phyloP scores from a whole-genome alignment of 805 yeast genomes.

The Myxozyma melibiosi region DNA sequence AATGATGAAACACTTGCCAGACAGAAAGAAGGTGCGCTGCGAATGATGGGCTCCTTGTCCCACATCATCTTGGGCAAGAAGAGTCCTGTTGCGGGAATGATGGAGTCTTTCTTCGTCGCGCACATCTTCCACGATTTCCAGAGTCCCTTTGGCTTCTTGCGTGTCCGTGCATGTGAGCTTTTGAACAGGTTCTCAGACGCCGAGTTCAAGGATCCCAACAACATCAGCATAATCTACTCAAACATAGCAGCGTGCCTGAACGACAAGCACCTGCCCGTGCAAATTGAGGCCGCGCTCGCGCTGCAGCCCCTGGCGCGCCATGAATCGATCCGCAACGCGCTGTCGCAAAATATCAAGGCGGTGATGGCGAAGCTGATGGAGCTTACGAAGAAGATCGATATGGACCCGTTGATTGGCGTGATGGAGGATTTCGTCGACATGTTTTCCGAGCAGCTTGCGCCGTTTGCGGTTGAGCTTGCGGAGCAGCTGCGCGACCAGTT shows the following conservation, averaged over 20 bases:
- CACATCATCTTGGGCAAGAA: constrained; percentile 54
- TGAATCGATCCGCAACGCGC: constrained; percentile 66
- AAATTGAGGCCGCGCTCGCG: constrained; percentile 81
- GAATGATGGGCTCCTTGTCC: constrained; percentile 75
- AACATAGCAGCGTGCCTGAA: constrained; percentile 47
- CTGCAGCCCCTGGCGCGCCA: constrained; percentile 74
- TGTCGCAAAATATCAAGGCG: constrained; percentile 70
- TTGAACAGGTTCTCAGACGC: constrained; percentile 63
- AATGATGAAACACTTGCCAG: constrained; percentile 50
- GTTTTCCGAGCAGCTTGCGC: constrained; percentile 84
- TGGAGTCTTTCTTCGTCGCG: constrained; percentile 66
- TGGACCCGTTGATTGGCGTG: constrained; percentile 82
- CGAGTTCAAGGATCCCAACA: constrained; percentile 56
- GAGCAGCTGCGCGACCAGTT: constrained; percentile 59
- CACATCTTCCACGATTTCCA: constrained; percentile 73
- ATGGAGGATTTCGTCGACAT: constrained; percentile 95
- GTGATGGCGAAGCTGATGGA: constrained; percentile 78
- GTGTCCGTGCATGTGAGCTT: constrained; percentile 58
- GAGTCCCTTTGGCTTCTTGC: constrained; percentile 62
- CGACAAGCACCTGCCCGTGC: constrained; percentile 67
- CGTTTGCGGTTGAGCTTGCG: constrained; percentile 78
- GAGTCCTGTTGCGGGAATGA: constrained; percentile 61
- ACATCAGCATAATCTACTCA: constrained; percentile 57
- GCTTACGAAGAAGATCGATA: constrained; percentile 78
- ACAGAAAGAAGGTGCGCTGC: constrained; percentile 74